Evolutionary conservation across 371 early-diverging fungal species (phyloP).

Genomic region (Mucor indicus): DNA sequence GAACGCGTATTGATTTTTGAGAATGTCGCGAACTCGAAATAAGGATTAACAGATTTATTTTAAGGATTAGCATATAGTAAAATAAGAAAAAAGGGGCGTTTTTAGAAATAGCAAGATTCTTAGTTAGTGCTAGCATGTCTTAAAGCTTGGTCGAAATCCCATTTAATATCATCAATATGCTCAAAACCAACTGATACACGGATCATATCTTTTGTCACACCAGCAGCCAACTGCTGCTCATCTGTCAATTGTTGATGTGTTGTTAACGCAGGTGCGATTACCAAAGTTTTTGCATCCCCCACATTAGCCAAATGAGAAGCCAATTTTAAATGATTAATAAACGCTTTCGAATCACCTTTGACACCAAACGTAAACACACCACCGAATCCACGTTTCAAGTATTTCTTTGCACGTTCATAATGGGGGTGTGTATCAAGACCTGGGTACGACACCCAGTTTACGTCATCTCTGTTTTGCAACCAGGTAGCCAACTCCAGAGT

Average conservation of each 20-base stretch:
- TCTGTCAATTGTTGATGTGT: constrained; percentile 85
- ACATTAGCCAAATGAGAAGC: constrained; percentile 88
- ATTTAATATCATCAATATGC: constrained; percentile 88
- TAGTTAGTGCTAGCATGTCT: constrained; percentile 22
- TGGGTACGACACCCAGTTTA: constrained; percentile 77
- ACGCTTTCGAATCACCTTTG: constrained; percentile 60
- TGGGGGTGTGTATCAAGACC: constrained; percentile 74
- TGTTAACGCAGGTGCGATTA: constrained; percentile 81
- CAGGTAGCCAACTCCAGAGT: constrained; percentile 76
- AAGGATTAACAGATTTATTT: too few species aligned
- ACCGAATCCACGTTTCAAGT: constrained; percentile 74
- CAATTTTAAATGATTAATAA: constrained; percentile 74
- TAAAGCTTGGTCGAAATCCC: constrained; percentile 65
- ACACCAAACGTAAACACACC: constrained; percentile 85
- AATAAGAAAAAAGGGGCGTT: too few species aligned
- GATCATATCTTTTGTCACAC: constrained; percentile 81
- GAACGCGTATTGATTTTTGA: too few species aligned
- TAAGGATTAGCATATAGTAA: too few species aligned
- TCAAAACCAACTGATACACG: constrained; percentile 87
- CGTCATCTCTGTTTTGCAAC: constrained; percentile 67
- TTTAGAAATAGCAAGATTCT: too few species aligned
- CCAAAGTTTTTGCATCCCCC: constrained; percentile 86
- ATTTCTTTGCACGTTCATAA: constrained; percentile 74
- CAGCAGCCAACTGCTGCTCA: constrained; percentile 72
- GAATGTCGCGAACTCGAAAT: too few species aligned